phyloP scores from a whole-genome alignment of 2,329 filamentous ascomycete species.

The Microdochium nivale region DNA sequence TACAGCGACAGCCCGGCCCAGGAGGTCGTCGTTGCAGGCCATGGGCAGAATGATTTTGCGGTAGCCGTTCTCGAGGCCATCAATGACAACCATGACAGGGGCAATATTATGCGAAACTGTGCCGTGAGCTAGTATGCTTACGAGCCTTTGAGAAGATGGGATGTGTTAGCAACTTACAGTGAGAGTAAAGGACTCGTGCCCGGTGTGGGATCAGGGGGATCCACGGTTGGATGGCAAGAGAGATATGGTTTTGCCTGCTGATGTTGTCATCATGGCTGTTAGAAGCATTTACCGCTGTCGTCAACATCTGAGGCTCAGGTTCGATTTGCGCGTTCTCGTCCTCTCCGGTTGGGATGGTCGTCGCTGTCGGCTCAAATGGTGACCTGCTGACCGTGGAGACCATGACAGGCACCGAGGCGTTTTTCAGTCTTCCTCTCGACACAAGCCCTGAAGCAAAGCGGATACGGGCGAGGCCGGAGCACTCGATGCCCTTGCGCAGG shows the following conservation, averaged over 20 bases:
- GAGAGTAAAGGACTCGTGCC: constrained; percentile 23
- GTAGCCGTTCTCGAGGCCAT: constrained; percentile 26
- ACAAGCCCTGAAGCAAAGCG: constrained; percentile 25
- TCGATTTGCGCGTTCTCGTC: background rate
- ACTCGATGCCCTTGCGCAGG: constrained; percentile 26
- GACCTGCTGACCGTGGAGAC: background rate
- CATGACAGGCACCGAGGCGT: background rate
- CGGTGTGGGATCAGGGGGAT: constrained; percentile 17
- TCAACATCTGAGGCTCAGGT: no score
- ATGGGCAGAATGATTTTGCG: constrained; percentile 28
- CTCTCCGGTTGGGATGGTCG: constrained; percentile 2
- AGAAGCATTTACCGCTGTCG: no score
- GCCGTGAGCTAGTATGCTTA: background rate
- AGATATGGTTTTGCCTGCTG: background rate
- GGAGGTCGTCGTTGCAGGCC: constrained; percentile 24
- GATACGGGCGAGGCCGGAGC: constrained; percentile 26
- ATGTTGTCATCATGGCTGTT: no score
- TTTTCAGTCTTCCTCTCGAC: constrained; percentile 9
- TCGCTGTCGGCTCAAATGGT: background rate
- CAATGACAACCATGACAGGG: constrained; percentile 29
- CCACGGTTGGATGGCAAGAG: constrained; percentile 8
- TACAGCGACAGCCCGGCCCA: constrained; percentile 26
- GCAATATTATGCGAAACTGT: constrained; percentile 26
- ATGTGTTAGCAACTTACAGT: constrained; percentile 15
- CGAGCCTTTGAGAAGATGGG: background rate